Conservation (phyloP, 2,329 filamentous ascomycete genomes). For the Stenocarpella maydis region DNA sequence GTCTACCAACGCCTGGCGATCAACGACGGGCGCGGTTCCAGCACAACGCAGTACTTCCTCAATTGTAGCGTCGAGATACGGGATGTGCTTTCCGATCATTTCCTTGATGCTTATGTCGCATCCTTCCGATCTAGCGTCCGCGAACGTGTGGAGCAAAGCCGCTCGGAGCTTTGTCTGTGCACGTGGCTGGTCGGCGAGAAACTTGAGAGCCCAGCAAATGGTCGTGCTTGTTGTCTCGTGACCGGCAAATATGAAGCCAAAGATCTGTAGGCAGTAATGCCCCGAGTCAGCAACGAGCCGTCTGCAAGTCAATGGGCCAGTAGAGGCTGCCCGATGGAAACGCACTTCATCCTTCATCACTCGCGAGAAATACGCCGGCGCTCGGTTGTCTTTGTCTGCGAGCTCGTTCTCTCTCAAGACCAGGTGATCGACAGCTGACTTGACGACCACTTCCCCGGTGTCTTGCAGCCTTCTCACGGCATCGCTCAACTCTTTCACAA, state of each 20-base stretch:
- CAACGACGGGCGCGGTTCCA: slow-evolving; percentile 54
- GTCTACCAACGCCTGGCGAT: slow-evolving; percentile 49
- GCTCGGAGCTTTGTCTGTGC: slow-evolving; percentile 50
- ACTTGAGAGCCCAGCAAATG: slow-evolving; percentile 51
- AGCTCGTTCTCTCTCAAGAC: neutral
- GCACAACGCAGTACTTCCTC: slow-evolving; percentile 55
- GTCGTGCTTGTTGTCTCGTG: slow-evolving; percentile 54
- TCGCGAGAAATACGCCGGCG: neutral
- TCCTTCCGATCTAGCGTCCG: slow-evolving; percentile 48
- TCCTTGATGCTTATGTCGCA: no score
- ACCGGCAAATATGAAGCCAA: slow-evolving; percentile 50
- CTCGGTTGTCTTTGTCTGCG: slow-evolving; percentile 34
- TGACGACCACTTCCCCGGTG: neutral
- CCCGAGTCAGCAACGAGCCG: no score
- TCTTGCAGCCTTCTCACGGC: neutral
- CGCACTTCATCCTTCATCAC: slow-evolving; percentile 6
- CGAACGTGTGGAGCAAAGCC: slow-evolving; percentile 48
- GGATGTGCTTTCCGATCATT: slow-evolving; percentile 48
- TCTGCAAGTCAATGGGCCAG: no score
- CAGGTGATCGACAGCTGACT: slow-evolving; percentile 15
- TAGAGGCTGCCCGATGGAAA: no score
- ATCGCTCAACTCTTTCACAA: neutral
- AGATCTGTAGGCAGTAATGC: slow-evolving; percentile 41
- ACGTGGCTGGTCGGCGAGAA: slow-evolving; percentile 48
- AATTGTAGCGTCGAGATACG: slow-evolving; percentile 54